phyloP scores from a whole-genome alignment of 1,284 basidiomycete species.

The Rhodotorula glutinis region DNA sequence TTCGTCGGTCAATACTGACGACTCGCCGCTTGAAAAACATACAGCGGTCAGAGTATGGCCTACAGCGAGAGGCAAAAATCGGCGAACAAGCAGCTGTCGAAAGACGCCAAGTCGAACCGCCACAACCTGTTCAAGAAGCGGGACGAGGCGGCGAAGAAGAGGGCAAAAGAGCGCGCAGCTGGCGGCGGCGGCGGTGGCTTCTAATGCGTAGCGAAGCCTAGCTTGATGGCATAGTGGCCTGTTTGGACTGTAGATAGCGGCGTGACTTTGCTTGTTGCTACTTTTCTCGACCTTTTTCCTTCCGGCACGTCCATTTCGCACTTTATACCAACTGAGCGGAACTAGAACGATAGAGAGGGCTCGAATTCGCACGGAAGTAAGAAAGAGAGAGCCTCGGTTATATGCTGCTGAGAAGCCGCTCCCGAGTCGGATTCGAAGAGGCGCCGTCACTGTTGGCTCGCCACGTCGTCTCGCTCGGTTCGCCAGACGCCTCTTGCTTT shows the following conservation, averaged over 20 bases:
- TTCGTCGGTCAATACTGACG: too few species aligned
- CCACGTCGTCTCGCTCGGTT: too few species aligned
- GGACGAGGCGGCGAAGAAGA: constrained; percentile 30
- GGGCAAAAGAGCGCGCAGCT: constrained; percentile 21
- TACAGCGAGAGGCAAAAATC: constrained; percentile 42
- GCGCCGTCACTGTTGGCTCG: too few species aligned
- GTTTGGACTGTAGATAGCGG: not conserved
- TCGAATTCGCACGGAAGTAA: too few species aligned
- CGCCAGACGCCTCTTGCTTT: too few species aligned
- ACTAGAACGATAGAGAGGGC: too few species aligned
- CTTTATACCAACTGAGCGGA: too few species aligned
- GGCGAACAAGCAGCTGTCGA: constrained; percentile 65
- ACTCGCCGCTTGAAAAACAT: constrained; percentile 61
- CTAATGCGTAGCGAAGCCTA: not conserved
- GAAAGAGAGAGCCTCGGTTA: too few species aligned
- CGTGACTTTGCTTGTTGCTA: not conserved
- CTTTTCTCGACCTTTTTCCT: not conserved
- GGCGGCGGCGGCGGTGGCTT: constrained; percentile 1
- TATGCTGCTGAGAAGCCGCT: too few species aligned
- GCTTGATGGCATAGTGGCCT: not conserved
- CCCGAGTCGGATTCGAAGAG: too few species aligned
- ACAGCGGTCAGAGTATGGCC: constrained; percentile 26
- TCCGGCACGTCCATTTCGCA: too few species aligned
- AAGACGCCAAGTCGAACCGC: constrained; percentile 60
- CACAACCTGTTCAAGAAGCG: constrained; percentile 65